Evolutionary conservation across 257 asterid genomes (phyloP).

Genomic region (Lycium ferocissimum): DNA sequence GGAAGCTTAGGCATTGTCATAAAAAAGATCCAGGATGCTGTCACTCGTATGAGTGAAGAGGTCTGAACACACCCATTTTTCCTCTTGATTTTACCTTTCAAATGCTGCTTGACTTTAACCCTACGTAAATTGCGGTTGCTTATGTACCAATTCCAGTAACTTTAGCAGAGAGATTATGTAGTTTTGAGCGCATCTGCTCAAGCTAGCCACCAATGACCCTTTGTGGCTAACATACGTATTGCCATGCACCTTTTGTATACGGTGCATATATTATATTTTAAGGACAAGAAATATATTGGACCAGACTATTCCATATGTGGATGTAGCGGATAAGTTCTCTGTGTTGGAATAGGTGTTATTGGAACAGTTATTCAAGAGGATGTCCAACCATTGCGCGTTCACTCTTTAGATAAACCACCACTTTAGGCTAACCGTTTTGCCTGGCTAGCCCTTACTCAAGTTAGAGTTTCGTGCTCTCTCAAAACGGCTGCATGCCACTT

Average conservation of each 20-base stretch:
- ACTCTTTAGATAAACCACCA: neutral
- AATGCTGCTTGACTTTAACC: neutral
- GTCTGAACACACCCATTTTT: slow-evolving; percentile 24
- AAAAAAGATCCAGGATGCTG: slow-evolving; percentile 47
- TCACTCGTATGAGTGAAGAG: slow-evolving; percentile 46
- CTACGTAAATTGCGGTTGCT: neutral
- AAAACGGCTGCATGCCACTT: neutral
- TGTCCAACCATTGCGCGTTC: neutral
- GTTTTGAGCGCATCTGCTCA: neutral
- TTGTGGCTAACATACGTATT: neutral
- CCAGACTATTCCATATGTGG: neutral
- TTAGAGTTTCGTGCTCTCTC: neutral
- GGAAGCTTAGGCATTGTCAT: slow-evolving; percentile 39
- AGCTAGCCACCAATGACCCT: neutral
- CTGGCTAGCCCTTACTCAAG: neutral
- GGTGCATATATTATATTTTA: neutral
- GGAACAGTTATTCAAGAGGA: neutral
- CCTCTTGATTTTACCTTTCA: neutral
- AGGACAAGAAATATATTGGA: neutral
- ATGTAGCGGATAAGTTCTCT: neutral
- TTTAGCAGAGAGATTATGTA: neutral
- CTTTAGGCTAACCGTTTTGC: neutral
- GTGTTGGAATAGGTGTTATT: neutral
- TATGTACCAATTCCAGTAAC: neutral
- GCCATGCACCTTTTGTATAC: neutral